phyloP scores from a whole-genome alignment of 495 filamentous ascomycete genomes.

The Endocarpon pusillum region DNA sequence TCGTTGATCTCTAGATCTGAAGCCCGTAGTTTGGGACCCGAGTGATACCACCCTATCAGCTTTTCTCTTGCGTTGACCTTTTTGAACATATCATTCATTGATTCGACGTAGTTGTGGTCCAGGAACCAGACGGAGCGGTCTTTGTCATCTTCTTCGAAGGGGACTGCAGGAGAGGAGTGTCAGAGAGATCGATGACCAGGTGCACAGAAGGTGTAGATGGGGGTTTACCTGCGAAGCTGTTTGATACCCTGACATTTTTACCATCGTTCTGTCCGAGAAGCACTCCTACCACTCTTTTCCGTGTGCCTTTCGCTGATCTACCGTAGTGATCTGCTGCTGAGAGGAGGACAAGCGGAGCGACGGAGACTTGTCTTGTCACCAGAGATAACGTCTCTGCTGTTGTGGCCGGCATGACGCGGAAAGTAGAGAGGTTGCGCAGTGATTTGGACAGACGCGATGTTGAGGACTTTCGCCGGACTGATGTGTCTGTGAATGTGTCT shows the following conservation, averaged over 20 bases:
- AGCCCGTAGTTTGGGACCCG: constrained; percentile 88
- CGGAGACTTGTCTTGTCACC: constrained; percentile 82
- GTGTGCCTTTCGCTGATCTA: constrained; percentile 71
- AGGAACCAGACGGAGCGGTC: constrained; percentile 98
- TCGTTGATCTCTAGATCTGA: constrained; percentile 99
- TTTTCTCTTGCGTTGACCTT: constrained; percentile 99
- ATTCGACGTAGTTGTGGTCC: constrained; percentile 98
- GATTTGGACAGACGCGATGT: too few species aligned
- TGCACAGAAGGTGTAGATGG: background rate
- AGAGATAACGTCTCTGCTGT: constrained; percentile 88
- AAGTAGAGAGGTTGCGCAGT: too few species aligned
- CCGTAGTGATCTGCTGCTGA: constrained; percentile 98
- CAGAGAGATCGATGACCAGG: constrained; percentile 1
- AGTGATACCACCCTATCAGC: constrained; percentile 99
- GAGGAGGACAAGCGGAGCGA: constrained; percentile 93
- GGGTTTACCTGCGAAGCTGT: constrained; percentile 85
- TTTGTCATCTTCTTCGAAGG: constrained; percentile 97
- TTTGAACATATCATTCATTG: constrained; percentile 99
- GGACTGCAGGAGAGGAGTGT: constrained; percentile 39
- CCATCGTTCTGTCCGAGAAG: constrained; percentile 90
- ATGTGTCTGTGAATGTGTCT: too few species aligned
- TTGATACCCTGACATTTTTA: constrained; percentile 88
- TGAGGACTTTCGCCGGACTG: too few species aligned
- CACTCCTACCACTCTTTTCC: constrained; percentile 91
- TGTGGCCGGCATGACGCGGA: constrained; percentile 67